phyloP scores from a whole-genome alignment of 768 basidiomycete species.

The Holtermannia corniformis region DNA sequence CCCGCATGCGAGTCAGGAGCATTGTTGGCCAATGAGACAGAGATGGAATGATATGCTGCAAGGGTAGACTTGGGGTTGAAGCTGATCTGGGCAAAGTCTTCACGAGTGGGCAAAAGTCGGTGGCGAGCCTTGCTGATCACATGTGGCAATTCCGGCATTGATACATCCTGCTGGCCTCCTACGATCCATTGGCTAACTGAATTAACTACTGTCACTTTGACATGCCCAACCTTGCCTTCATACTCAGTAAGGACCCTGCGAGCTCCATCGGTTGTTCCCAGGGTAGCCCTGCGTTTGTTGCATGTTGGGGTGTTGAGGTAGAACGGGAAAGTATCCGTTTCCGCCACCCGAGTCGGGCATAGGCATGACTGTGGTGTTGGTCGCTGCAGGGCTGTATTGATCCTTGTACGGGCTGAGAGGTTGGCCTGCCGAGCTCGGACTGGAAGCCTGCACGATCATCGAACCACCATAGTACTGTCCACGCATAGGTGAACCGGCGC shows the following conservation, averaged over 20 bases:
- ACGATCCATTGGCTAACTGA: too few relatives aligned
- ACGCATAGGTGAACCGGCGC: background rate
- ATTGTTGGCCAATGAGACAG: too few relatives aligned
- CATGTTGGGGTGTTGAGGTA: background rate
- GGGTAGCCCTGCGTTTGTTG: background rate
- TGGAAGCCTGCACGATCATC: background rate
- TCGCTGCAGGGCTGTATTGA: background rate
- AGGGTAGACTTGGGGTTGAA: too few relatives aligned
- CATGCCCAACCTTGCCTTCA: too few relatives aligned
- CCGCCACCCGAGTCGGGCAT: background rate
- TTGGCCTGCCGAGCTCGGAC: background rate
- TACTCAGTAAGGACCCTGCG: background rate
- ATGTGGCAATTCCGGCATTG: too few relatives aligned
- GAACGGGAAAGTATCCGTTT: background rate
- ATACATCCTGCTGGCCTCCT: too few relatives aligned
- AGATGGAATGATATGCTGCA: too few relatives aligned
- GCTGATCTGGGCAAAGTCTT: too few relatives aligned
- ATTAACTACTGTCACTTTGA: too few relatives aligned
- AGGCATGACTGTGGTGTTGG: background rate
- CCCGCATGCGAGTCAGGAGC: too few relatives aligned
- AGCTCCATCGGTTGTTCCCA: background rate
- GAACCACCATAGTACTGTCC: background rate
- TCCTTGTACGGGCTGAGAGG: background rate
- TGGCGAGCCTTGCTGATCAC: too few relatives aligned
- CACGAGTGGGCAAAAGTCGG: too few relatives aligned